Evolutionary conservation across 225 moss, liverwort and hornwort species (phyloP).

Genomic region (Neckera pumila): DNA sequence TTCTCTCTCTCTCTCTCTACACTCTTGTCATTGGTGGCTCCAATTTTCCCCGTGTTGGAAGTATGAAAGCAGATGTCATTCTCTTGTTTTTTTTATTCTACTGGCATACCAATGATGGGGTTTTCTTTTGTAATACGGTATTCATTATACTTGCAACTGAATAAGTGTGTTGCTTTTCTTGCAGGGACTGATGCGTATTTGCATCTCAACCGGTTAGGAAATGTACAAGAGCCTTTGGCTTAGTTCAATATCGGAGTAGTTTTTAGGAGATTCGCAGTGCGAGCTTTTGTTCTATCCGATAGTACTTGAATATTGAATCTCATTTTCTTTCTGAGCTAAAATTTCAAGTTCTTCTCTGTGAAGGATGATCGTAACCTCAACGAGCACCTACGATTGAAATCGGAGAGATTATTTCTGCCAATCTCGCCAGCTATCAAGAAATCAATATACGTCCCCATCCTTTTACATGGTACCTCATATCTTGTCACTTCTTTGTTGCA

Average conservation of each 20-base stretch:
- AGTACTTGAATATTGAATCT: background rate
- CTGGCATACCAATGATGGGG: background rate
- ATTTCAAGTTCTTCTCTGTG: background rate
- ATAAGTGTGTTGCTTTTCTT: background rate
- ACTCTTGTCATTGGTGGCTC: background rate
- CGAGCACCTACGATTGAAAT: background rate
- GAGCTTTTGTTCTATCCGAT: background rate
- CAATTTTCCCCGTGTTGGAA: background rate
- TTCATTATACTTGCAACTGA: background rate
- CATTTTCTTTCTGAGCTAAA: background rate
- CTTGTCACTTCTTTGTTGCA: background rate
- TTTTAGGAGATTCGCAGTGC: background rate
- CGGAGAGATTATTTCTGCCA: background rate
- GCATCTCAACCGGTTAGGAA: conserved; percentile 75
- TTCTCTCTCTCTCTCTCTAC: background rate
- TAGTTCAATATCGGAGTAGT: background rate
- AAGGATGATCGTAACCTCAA: background rate
- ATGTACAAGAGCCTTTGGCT: conserved; percentile 78
- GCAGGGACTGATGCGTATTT: conserved; percentile 91
- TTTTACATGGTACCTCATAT: background rate
- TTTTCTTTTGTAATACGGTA: background rate
- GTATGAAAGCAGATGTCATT: background rate
- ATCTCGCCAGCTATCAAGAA: background rate
- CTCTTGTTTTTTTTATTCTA: background rate
- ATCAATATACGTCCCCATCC: background rate